These are phyloP conservation scores for Phycomyces blakesleeanus DNA, from an alignment of 192 early-diverging fungal genomes.

Conservation along the genomic window DNA sequence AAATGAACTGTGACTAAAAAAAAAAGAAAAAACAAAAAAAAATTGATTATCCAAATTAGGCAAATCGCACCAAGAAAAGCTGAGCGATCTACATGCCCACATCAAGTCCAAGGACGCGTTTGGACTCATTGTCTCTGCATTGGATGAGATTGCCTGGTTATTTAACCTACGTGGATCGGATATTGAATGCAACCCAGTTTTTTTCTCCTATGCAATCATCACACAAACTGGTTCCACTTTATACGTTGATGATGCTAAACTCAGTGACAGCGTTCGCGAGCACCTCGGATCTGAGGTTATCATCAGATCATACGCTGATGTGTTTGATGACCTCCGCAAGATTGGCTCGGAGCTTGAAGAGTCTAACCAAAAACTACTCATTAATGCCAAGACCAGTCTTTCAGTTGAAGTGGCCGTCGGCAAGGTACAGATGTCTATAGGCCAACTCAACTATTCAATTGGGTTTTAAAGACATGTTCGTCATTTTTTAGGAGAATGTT, in stretches of 20 bases:
- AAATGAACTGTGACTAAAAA: no score
- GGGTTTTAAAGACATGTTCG: not conserved
- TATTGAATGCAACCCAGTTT: slow-evolving; percentile 94
- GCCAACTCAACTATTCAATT: not conserved
- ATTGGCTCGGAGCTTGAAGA: not conserved
- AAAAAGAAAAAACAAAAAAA: no score
- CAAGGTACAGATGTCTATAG: slow-evolving; percentile 32
- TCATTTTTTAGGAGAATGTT: slow-evolving; percentile 39
- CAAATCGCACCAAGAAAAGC: slow-evolving; percentile 54
- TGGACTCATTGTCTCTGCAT: slow-evolving; percentile 80
- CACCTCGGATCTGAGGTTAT: slow-evolving; percentile 62
- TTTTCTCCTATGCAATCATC: slow-evolving; percentile 88
- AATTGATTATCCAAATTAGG: slow-evolving; percentile 14
- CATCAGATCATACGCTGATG: slow-evolving; percentile 66
- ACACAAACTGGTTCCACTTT: slow-evolving; percentile 65
- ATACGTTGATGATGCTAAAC: slow-evolving; percentile 74
- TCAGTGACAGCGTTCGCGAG: slow-evolving; percentile 54
- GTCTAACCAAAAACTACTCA: slow-evolving; percentile 52
- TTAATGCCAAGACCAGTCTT: slow-evolving; percentile 64
- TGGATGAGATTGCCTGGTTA: slow-evolving; percentile 97
- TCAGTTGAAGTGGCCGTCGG: slow-evolving; percentile 77
- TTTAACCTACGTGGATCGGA: slow-evolving; percentile 97
- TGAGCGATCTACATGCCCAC: slow-evolving; percentile 61
- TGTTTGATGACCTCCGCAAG: slow-evolving; percentile 70
- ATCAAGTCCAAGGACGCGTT: slow-evolving; percentile 54